phyloP scores from a whole-genome alignment of 1,284 basidiomycete species.

The Sphaerobolus stellatus region DNA sequence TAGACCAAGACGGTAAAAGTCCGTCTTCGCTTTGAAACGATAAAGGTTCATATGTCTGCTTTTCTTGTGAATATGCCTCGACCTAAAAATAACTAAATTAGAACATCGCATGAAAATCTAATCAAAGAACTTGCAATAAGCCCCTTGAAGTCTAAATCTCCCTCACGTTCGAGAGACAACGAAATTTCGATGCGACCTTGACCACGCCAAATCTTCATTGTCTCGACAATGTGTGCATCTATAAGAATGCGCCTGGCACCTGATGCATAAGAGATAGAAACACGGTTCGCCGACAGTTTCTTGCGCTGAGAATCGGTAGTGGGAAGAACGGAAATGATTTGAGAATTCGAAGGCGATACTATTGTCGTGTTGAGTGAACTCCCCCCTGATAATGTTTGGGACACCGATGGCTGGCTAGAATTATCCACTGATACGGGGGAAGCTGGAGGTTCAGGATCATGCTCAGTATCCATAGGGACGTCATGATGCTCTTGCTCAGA shows the following conservation, averaged over 20 bases:
- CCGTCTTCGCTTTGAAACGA: slow-evolving; percentile 51
- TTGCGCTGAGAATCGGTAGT: slow-evolving; percentile 8
- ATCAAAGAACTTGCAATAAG: slow-evolving; percentile 57
- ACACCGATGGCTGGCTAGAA: slow-evolving; percentile 8
- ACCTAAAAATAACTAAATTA: slow-evolving; percentile 45
- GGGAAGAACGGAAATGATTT: background rate
- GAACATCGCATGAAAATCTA: slow-evolving; percentile 7
- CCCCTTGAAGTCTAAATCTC: slow-evolving; percentile 63
- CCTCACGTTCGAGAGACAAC: slow-evolving; percentile 57
- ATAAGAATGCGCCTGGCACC: slow-evolving; percentile 84
- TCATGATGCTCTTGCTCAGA: too few relatives aligned
- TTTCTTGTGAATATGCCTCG: slow-evolving; percentile 70
- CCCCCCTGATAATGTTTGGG: slow-evolving; percentile 7
- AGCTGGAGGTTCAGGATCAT: slow-evolving; percentile 49
- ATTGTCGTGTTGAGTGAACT: slow-evolving; percentile 6
- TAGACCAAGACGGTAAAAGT: slow-evolving; percentile 66
- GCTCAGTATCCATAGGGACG: background rate
- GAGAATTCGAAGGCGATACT: too few relatives aligned
- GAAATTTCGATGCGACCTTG: slow-evolving; percentile 85
- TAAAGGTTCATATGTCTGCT: slow-evolving; percentile 66
- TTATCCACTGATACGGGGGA: slow-evolving; percentile 45
- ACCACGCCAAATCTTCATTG: slow-evolving; percentile 75
- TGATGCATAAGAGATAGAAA: slow-evolving; percentile 93
- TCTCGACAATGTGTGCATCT: slow-evolving; percentile 83
- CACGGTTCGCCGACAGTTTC: slow-evolving; percentile 70